Evolutionary conservation across 495 filamentous ascomycete genomes (phyloP), one percentile per base, ranked within the genome.

Genomic region (Geopyxis carbonaria): DNA sequence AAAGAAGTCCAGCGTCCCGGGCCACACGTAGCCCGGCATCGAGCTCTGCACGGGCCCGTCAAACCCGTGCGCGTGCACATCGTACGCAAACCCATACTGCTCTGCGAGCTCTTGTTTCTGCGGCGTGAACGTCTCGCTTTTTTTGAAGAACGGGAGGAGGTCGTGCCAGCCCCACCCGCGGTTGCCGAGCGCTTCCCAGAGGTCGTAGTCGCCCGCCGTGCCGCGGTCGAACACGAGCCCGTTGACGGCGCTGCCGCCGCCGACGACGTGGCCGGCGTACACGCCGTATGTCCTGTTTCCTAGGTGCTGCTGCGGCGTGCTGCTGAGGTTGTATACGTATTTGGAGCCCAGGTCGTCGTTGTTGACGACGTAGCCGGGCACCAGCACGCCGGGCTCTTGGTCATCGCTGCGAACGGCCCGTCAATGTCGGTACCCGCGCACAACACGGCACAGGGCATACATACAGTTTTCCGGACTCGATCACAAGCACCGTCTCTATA

Each of bases 121-220:
- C n/a, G 51, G 52, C 3, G 56, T 57, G 11, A 64, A 50, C 20
- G 40, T 42, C 18, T 53, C 63, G n/a, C n/a, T n/a, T n/a, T n/a
- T n/a, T n/a, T n/a, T n/a, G n/a, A n/a, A n/a, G n/a, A n/a, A n/a
- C n/a, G n/a, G n/a, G n/a, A n/a, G n/a, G n/a, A 80, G 50, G 34
- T 50, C 66, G 0, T 62, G 44, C 72, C 72, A 80, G 45, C 62
- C 67, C 75, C 74, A 80, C 7, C 71, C 72, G 0, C 63, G 59
- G 45, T 75, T 77, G 0, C 76, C 75, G 2, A 76, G 53, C 2
- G 45, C 49, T 40, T 65, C 61, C 73, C 73, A 78, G 1, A 62
- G 57, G 44, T 78, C 68, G 45, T 68, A 75, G 48, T 73, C 65
- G 5, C 53, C 53, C 1, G 44, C 42, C 7, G 62, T 55, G 5